Evolutionary conservation across 1,284 basidiomycete species (phyloP), one percentile per base, ranked within the genome.

Genomic region (Psilocybe mexicana): DNA sequence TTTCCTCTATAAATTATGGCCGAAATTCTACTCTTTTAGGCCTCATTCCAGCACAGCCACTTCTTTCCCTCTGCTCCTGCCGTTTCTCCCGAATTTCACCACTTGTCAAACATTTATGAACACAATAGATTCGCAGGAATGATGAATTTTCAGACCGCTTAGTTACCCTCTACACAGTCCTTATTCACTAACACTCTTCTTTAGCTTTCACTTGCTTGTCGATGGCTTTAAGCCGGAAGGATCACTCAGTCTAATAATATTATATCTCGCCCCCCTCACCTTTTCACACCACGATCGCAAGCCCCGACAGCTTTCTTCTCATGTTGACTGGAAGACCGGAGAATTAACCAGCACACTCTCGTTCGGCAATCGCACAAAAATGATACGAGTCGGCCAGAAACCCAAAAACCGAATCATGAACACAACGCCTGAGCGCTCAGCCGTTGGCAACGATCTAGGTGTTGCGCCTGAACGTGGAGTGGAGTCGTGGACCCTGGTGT

Each of bases 21-120:
- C 18, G 42, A 58, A 48, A 55, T 57, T 57, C 55, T 53, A 51
- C 43, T 57, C 54, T 57, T 42, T 51, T 54, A 33, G 53, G 46
- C 11, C 46, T 35, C 46, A 48, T 33, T 42, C 33, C 46, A 14
- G 52, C 62, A 67, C 65, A 67, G 65, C 63, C 63, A 65, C 63
- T 33, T 8, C 30, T 33, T 8, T 33, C 8, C 30, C 30, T 33
- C 5, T 6, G 30, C 4, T 8, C 8, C 40, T 57, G 43, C 60
- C 61, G 60, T 56, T 18, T 51, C 51, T 62, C 48, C 61, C 54
- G 60, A 58, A 58, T 54, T 58, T 60, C 52, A 51, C 58, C 26
- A 49, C 56, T 54, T 60, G 54, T 63, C 59, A 61, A 52, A 54
- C 60, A 61, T 63, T 40, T 45, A 63, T 61, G 55, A 44, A 58